phyloP scores from a whole-genome alignment of 352 stramenopile species.

The Phytopythium chamaehyphon region DNA sequence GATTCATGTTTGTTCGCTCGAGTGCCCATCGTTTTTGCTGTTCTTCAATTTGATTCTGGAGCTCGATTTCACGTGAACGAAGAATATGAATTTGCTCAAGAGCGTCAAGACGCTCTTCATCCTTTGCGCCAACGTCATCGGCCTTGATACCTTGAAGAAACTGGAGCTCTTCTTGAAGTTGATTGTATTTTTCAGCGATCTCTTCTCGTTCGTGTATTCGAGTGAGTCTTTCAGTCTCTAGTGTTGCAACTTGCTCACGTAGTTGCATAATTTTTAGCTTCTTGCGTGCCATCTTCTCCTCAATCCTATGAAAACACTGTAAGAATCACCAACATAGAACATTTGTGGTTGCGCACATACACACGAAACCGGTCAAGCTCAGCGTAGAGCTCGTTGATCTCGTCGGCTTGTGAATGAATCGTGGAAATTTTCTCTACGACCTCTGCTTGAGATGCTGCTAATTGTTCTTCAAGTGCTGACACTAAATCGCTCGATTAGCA shows the following conservation, averaged over 20 bases:
- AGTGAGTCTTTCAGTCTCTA: conserved; percentile 46
- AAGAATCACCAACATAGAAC: too few relatives aligned
- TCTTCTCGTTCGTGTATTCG: conserved; percentile 52
- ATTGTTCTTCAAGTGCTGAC: conserved; percentile 42
- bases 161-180: conserved; percentile 51
- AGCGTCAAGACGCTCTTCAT: conserved; percentile 52
- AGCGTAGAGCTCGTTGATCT: conserved; percentile 52
- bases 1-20: conserved; percentile 40
- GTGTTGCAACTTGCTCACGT: conserved; percentile 34
- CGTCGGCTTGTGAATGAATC: conserved; percentile 52
- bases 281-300: conserved; percentile 31
- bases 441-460: conserved; percentile 54
- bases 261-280: conserved; percentile 31
- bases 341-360: conserved; percentile 11
- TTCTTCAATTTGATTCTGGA: conserved; percentile 50
- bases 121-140: conserved; percentile 43
- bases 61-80: conserved; percentile 37
- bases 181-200: conserved; percentile 29
- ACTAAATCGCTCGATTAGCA: too few relatives aligned
- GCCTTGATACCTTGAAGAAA: conserved; percentile 48
- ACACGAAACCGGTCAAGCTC: conserved; percentile 36
- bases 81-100: conserved; percentile 54
- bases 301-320: conserved; percentile 13
- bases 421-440: conserved; percentile 47
- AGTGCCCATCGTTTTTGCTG: conserved; percentile 55